These are phyloP conservation scores for Ceratobasidium sp. DNA, from an alignment of 1,284 basidiomycete genomes.

Conservation along the genomic window DNA sequence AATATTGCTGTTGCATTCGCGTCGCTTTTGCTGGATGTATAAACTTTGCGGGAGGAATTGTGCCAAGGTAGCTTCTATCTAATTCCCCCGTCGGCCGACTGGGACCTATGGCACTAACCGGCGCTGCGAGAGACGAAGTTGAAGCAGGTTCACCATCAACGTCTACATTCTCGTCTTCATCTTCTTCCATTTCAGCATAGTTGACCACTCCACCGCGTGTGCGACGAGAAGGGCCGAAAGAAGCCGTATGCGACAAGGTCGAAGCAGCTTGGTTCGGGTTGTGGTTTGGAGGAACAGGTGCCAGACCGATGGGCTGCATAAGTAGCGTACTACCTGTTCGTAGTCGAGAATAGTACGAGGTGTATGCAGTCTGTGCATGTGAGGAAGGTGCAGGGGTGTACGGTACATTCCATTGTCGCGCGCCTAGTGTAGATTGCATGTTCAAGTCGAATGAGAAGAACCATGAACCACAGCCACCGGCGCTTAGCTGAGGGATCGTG, in stretches of 20 bases:
- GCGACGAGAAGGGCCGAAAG: constrained; percentile 56
- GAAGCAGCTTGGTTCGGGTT: constrained; percentile 45
- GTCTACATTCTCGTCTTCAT: constrained; percentile 48
- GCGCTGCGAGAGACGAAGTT: constrained; percentile 48
- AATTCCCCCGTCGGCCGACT: constrained; percentile 68
- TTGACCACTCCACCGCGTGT: constrained; percentile 77
- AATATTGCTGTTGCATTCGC: constrained; percentile 75
- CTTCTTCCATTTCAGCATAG: constrained; percentile 83
- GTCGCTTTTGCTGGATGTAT: constrained; percentile 73
- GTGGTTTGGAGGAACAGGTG: constrained; percentile 53
- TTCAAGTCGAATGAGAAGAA: constrained; percentile 14
- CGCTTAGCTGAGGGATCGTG: constrained; percentile 31
- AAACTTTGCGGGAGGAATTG: constrained; percentile 84
- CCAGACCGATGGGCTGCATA: constrained; percentile 83
- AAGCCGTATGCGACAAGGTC: constrained; percentile 33
- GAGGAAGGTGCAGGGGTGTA: constrained; percentile 23
- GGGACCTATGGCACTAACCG: constrained; percentile 49
- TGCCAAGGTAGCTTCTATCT: constrained; percentile 90
- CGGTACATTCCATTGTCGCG: constrained; percentile 15
- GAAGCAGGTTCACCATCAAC: constrained; percentile 47
- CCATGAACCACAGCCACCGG: constrained; percentile 31
- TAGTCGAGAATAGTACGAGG: constrained; percentile 91
- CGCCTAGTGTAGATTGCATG: constrained; percentile 29
- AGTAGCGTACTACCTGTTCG: constrained; percentile 92
- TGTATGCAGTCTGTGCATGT: constrained; percentile 77